Conservation (phyloP, 2,329 filamentous ascomycete genomes). For the Diaporthe eres region DNA sequence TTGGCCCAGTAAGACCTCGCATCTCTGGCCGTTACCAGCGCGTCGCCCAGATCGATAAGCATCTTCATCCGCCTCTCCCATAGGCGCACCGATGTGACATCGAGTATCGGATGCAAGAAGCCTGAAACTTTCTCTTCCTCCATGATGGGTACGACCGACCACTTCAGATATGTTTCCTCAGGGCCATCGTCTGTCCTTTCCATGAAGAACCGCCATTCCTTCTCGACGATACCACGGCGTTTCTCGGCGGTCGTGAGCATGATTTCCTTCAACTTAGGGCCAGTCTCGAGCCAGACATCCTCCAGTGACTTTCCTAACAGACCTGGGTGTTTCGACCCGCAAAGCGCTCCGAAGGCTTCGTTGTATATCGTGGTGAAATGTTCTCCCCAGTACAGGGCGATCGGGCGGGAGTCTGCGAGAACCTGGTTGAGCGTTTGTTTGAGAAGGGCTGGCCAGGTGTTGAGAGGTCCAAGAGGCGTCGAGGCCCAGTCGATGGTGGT, state of each 20-base stretch:
- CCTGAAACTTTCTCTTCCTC: conserved; percentile 59
- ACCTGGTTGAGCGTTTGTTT: conserved; percentile 58
- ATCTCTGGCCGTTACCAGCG: conserved; percentile 58
- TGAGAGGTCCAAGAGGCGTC: conserved; percentile 61
- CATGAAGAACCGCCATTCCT: conserved; percentile 63
- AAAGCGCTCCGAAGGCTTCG: conserved; percentile 74
- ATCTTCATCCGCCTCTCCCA: conserved; percentile 65
- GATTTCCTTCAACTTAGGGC: conserved; percentile 53
- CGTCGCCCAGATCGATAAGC: conserved; percentile 63
- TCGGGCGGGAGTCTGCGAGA: conserved; percentile 59
- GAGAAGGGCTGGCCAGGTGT: conserved; percentile 58
- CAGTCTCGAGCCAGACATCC: conserved; percentile 71
- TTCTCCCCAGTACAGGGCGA: conserved; percentile 69
- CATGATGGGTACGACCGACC: conserved; percentile 62
- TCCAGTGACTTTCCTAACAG: conserved; percentile 73
- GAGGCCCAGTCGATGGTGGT: conserved; percentile 59
- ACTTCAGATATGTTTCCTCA: conserved; percentile 64
- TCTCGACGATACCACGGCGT: conserved; percentile 54
- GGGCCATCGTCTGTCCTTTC: conserved; percentile 56
- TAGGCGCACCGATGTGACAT: conserved; percentile 62
- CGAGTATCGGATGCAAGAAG: conserved; percentile 62
- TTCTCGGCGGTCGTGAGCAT: conserved; percentile 54
- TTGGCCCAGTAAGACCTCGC: conserved; percentile 64
- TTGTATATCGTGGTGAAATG: conserved; percentile 76
- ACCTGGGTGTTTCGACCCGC: conserved; percentile 74